These are phyloP conservation scores for Groenewaldozyma sp. DNA, from an alignment of 1,139 yeast genomes.

Conservation along the genomic window DNA sequence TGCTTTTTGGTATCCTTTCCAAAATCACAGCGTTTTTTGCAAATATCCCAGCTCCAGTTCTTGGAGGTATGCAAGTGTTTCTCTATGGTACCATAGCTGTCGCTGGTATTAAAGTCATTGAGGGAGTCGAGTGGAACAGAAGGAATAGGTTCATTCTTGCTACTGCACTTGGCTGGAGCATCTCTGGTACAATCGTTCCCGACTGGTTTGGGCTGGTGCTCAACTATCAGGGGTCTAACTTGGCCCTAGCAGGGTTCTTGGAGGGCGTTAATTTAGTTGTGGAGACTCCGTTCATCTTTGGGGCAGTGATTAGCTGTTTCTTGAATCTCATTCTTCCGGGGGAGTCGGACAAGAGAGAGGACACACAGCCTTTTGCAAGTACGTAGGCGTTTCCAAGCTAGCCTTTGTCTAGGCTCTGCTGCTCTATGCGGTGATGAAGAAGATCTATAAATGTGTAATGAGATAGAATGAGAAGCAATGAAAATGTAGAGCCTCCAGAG, in stretches of 20 bases:
- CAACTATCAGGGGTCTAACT: constrained; percentile 1
- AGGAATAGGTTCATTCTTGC: constrained; percentile 6
- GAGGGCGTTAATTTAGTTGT: constrained; percentile 6
- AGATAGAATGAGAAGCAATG: too few species aligned
- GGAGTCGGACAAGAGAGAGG: too few species aligned
- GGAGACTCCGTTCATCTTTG: constrained; percentile 6
- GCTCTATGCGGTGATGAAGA: too few species aligned
- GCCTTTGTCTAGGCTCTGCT: too few species aligned
- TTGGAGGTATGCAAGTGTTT: constrained; percentile 6
- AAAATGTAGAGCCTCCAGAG: too few species aligned
- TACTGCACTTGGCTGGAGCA: constrained; percentile 5
- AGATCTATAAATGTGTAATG: too few species aligned
- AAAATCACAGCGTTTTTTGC: constrained; percentile 5
- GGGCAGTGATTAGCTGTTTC: constrained; percentile 6
- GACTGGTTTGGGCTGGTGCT: constrained; percentile 3
- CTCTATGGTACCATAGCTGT: constrained; percentile 7
- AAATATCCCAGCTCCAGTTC: constrained; percentile 3
- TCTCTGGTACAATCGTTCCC: constrained; percentile 4
- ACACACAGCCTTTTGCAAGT: too few species aligned
- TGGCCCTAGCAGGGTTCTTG: constrained; percentile 3
- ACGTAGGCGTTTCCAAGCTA: too few species aligned
- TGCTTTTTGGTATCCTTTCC: constrained; percentile 4
- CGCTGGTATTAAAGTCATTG: constrained; percentile 6
- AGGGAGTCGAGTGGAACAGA: constrained; percentile 3
- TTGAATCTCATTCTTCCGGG: constrained; percentile 4